Conservation (phyloP, 2,329 filamentous ascomycete genomes). For the Diaporthe ampelina region DNA sequence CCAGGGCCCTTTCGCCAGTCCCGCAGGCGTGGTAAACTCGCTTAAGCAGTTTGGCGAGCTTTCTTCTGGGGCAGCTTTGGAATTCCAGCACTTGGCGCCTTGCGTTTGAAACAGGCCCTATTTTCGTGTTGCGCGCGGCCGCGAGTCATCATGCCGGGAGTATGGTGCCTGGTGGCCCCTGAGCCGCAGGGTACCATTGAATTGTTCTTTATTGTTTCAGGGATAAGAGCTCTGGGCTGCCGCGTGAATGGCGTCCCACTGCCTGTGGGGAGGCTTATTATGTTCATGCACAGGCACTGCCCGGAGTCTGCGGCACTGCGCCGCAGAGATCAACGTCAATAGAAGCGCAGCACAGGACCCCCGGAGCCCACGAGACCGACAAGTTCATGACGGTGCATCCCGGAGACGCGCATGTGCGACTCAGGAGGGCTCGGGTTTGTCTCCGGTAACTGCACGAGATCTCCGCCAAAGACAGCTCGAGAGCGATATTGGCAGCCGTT, state of each 20-base stretch:
- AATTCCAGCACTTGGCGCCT: slow-evolving; percentile 22
- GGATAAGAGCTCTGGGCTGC: slow-evolving; percentile 29
- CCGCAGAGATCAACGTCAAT: slow-evolving; percentile 29
- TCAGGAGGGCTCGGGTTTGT: not conserved
- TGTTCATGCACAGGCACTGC: slow-evolving; percentile 26
- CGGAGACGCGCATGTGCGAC: slow-evolving; percentile 7
- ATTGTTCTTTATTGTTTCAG: slow-evolving; percentile 25
- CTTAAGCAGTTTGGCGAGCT: slow-evolving; percentile 11
- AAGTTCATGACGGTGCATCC: not conserved
- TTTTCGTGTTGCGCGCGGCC: slow-evolving; percentile 28
- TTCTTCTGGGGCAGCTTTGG: not conserved
- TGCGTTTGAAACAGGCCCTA: slow-evolving; percentile 24
- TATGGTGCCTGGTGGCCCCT: slow-evolving; percentile 15
- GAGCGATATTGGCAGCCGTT: not conserved
- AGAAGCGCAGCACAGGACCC: slow-evolving; percentile 12
- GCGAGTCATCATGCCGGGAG: slow-evolving; percentile 36
- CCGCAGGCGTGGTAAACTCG: slow-evolving; percentile 12
- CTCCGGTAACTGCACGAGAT: not conserved
- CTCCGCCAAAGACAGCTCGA: not conserved
- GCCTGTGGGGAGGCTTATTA: slow-evolving; percentile 31
- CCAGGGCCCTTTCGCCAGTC: not conserved
- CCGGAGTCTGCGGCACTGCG: slow-evolving; percentile 27
- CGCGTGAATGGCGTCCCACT: slow-evolving; percentile 21
- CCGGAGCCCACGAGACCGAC: slow-evolving; percentile 12
- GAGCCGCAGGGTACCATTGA: slow-evolving; percentile 27